Base-by-base conservation (phyloP, 139 green algal species). In the Chlamydomonas sp. region DNA sequence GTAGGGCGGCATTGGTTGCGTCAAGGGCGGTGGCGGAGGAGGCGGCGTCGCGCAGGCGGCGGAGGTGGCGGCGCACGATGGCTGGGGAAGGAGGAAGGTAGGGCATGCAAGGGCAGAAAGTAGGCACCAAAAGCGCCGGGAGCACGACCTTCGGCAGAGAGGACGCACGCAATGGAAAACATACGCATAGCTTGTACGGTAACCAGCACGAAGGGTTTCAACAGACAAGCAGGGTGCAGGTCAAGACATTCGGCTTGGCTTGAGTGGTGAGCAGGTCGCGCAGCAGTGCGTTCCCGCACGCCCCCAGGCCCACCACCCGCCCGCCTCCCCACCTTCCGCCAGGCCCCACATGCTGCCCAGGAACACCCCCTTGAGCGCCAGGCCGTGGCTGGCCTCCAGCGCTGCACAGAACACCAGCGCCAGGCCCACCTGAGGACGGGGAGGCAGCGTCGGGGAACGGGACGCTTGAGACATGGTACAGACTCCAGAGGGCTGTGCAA, bases 351-450 rank as follows among this genome's bases (percentile, higher is more conserved):
- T 79, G 87, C 91, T 84, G 15, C 60, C 76, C 17, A 15, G 64
- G n/a, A 93, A 64, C 9, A 49, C 63, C 17, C 63, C 69, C 49
- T 17, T 49, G 8, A 93, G 83, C 68, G 78, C 86, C 60, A 93
- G 63, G 6, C 63, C 60, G 84, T 91, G 87, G 77, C 76, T 90
- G 62, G 49, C 9, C 84, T 93, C 90, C 74, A 93, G 69, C 76
- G 85, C 84, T 59, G 63, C 62, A 57, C 83, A 89, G 17, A 90
- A 87, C 57, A 91, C 90, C 75, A 87, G 68, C 1, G 63, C 68
- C 79, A 90, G 72, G 60, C n/a, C 58, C 64, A 88, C 31, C 31
- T 49, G 31, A 0, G 31, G 31, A 49, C 31, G 31, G 31, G 31
- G 31, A 49, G 31, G 31, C 31, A 49, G 31, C 31, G 31, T 49